phyloP scores from a whole-genome alignment of 169 alveolate species.

The Babesia ovata region DNA sequence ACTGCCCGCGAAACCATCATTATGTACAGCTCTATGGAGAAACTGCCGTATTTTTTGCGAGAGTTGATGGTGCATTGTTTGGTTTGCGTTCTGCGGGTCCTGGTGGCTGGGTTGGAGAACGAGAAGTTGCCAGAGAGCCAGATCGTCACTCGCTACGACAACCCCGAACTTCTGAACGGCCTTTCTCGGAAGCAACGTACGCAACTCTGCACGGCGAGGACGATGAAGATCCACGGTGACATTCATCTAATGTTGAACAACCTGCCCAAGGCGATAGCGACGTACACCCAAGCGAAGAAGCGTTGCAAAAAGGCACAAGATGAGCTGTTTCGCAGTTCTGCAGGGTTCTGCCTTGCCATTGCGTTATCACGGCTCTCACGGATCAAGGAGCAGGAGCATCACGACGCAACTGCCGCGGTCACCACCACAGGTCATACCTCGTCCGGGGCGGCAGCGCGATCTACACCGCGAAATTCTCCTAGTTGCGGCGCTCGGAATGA shows the following conservation, averaged over 20 bases:
- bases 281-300: conserved; percentile 3
- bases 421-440: background rate
- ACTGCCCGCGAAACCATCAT: background rate
- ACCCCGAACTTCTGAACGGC: background rate
- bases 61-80: conserved; percentile 27
- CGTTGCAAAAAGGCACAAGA: conserved; percentile 9
- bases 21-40: conserved; percentile 5
- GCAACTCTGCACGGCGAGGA: background rate
- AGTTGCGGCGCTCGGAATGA: background rate
- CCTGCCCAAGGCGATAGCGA: conserved; percentile 11
- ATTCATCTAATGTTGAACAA: conserved; percentile 31
- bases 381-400: background rate
- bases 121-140: conserved; percentile 13
- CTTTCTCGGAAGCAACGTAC: conserved; percentile 10
- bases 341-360: conserved; percentile 39
- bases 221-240: conserved; percentile 31
- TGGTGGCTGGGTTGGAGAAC: background rate
- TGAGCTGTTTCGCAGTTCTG: background rate
- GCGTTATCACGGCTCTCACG: conserved; percentile 4
- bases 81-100: conserved; percentile 14
- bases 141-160: conserved; percentile 3
- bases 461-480: background rate
- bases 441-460: background rate
- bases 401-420: background rate
- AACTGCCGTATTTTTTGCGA: conserved; percentile 5